These are phyloP conservation scores for Ascochyta viciae-villosae DNA, from an alignment of 2,329 filamentous ascomycete genomes.

Conservation along the genomic window DNA sequence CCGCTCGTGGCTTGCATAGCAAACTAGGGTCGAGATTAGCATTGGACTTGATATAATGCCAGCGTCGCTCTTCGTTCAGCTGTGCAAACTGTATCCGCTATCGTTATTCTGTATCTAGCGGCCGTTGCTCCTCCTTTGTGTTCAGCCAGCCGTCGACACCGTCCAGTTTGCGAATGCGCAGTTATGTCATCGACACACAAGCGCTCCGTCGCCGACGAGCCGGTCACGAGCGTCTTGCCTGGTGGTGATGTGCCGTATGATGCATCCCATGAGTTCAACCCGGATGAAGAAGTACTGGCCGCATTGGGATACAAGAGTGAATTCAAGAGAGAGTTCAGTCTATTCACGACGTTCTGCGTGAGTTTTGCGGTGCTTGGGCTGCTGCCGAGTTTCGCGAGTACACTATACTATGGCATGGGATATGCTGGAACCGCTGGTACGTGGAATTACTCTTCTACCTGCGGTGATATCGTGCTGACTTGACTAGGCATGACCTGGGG, in stretches of 20 bases:
- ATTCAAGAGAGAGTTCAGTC: constrained; percentile 73
- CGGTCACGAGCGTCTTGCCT: constrained; percentile 61
- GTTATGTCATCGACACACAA: constrained; percentile 16
- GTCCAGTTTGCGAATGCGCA: constrained; percentile 1
- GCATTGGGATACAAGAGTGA: constrained; percentile 69
- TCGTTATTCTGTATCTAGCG: not conserved
- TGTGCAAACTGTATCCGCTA: not conserved
- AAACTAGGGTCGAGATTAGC: constrained; percentile 8
- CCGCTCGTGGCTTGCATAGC: constrained; percentile 11
- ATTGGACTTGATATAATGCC: constrained; percentile 15
- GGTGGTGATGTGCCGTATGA: constrained; percentile 59
- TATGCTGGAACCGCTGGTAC: constrained; percentile 53
- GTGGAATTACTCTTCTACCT: constrained; percentile 7
- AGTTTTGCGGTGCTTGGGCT: constrained; percentile 76
- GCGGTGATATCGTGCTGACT: constrained; percentile 10
- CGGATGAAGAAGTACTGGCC: constrained; percentile 68
- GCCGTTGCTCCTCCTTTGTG: constrained; percentile 1
- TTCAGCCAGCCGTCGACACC: constrained; percentile 5
- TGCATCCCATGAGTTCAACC: constrained; percentile 53
- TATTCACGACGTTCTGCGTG: constrained; percentile 78
- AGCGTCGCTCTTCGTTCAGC: constrained; percentile 2
- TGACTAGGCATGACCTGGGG: constrained; percentile 74
- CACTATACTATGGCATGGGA: constrained; percentile 72
- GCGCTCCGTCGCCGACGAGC: constrained; percentile 53
- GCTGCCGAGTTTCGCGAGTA: constrained; percentile 74